Base-by-base conservation (phyloP, 371 early-diverging fungal genomes). In the Rhizopus stolonifer region DNA sequence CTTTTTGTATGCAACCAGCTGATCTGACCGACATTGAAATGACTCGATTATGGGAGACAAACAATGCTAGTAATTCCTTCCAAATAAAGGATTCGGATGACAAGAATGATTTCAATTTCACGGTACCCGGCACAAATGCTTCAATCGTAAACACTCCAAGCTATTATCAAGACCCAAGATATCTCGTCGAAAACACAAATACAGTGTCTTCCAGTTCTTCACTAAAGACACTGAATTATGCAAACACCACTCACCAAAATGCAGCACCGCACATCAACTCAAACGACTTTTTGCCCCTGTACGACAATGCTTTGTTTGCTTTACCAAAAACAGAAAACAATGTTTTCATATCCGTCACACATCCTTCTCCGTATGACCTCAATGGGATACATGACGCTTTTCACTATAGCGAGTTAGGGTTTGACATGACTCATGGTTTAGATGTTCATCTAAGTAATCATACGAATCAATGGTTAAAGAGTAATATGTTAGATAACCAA, bases 381-480 rank as follows among this genome's bases (percentile, higher is more conserved):
- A n/a, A n/a, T 36, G 15, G 36, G 11, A 36, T 36, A 36, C n/a
- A 36, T 36, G 48, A 48, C 31, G 32, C 48, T 33, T 48, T 48
- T 48, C 48, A 33, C 33, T 48, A 19, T 18, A 25, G 17, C 25
- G 15, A 15, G n/a, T 23, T 23, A 15, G n/a, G 17, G 10, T n/a
- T 26, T 46, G 22, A 38, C 38, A 38, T 45, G 22, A 24, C 25
- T 23, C 8, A 6, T 23, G 23, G 8, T 13, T n/a, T 13, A 22
- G 19, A 21, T 33, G 8, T 21, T 32, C 2, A 22, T 19, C 10
- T 29, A 7, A 29, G 13, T 31, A 17, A 31, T 32, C 26, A 18
- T 48, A 25, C 31, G 17, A 11, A 29, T 31, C 17, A 29, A 29
- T 46, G 47, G 19, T 15, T 46, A 25, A 29, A 46, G 23, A 17